phyloP scores from a whole-genome alignment of 2,329 filamentous ascomycete species.

The Aphanocladium album region DNA sequence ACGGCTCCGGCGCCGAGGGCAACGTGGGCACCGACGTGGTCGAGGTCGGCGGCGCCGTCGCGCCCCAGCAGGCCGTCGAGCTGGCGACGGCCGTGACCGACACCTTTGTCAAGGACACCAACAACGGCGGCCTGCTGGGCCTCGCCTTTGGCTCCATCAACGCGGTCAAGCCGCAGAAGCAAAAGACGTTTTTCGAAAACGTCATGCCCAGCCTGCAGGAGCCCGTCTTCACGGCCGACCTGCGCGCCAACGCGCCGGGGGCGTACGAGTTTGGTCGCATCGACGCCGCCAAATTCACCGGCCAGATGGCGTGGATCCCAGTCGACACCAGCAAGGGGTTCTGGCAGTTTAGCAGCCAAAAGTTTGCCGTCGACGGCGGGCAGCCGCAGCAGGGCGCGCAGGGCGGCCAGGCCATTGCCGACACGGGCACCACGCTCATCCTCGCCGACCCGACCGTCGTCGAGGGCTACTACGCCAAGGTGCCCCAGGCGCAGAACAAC shows the following conservation, averaged over 20 bases:
- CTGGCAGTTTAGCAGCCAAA: constrained; percentile 52
- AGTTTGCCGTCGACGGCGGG: constrained; percentile 49
- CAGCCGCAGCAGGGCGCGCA: constrained; percentile 29
- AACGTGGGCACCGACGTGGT: constrained; percentile 65
- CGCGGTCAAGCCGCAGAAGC: constrained; percentile 54
- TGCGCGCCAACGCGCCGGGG: constrained; percentile 54
- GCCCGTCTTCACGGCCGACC: constrained; percentile 65
- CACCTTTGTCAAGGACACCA: constrained; percentile 54
- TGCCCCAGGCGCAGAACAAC: constrained; percentile 39
- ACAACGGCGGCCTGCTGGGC: constrained; percentile 64
- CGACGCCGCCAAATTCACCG: constrained; percentile 56
- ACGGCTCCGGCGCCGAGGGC: constrained; percentile 58
- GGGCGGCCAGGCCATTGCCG: constrained; percentile 42
- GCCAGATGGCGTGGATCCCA: constrained; percentile 54
- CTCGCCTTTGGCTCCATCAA: constrained; percentile 63
- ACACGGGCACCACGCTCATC: constrained; percentile 60
- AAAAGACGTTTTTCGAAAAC: constrained; percentile 73
- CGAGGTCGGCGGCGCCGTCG: constrained; percentile 59
- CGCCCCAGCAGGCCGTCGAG: constrained; percentile 60
- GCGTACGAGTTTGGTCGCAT: constrained; percentile 68
- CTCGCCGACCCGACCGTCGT: constrained; percentile 52
- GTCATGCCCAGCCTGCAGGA: constrained; percentile 53
- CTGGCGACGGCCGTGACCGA: constrained; percentile 55
- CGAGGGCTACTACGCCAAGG: constrained; percentile 42
- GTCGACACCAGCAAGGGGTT: constrained; percentile 60